Evolutionary conservation across 306 rosid genomes (phyloP).

Genomic region (Rosa rugosa): DNA sequence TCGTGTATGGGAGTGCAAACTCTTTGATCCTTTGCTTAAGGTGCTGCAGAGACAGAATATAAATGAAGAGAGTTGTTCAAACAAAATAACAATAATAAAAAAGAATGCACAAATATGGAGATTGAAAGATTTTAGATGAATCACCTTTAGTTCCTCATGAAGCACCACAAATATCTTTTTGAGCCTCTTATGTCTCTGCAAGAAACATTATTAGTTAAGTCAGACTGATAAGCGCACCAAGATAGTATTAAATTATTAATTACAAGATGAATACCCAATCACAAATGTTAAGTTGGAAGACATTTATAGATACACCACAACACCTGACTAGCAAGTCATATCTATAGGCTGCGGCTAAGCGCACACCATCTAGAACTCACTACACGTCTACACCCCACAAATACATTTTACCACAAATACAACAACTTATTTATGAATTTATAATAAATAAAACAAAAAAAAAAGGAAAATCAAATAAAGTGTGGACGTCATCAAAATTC

Average conservation of each 20-base stretch:
- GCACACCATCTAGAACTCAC: too few relatives aligned
- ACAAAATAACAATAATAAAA: not conserved
- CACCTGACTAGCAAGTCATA: not conserved
- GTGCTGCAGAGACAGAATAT: conserved; percentile 50
- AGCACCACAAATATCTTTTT: conserved; percentile 87
- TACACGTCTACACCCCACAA: too few relatives aligned
- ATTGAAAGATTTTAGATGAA: conserved; percentile 20
- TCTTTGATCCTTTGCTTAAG: conserved; percentile 72
- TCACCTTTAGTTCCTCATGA: conserved; percentile 79
- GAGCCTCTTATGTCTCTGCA: conserved; percentile 91
- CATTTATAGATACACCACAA: not conserved
- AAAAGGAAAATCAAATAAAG: too few relatives aligned
- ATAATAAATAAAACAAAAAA: too few relatives aligned
- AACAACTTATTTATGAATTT: too few relatives aligned
- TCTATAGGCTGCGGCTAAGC: too few relatives aligned
- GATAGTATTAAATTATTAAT: too few relatives aligned
- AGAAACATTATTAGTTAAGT: conserved; percentile 24
- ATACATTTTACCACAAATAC: too few relatives aligned
- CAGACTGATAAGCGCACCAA: not conserved
- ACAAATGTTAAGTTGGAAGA: not conserved
- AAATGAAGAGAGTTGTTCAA: not conserved
- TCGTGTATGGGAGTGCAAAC: conserved; percentile 41
- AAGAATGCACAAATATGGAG: not conserved
- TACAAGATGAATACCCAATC: not conserved
- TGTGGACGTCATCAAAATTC: too few relatives aligned